Evolutionary conservation across 805 yeast species (phyloP), one percentile per base, ranked within the genome.

Genomic region (Cyberlindnera samutprakarnensis): DNA sequence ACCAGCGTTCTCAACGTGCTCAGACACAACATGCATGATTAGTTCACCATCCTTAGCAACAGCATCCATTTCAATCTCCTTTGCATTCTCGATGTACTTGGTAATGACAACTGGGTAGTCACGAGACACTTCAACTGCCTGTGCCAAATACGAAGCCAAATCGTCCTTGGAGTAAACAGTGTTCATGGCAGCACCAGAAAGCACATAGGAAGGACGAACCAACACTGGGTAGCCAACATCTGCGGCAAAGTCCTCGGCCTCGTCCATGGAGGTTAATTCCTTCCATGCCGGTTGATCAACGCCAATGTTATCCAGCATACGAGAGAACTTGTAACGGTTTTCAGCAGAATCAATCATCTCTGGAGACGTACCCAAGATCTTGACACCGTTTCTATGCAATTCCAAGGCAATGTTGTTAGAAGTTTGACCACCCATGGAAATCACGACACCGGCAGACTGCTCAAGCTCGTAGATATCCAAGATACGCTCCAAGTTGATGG

Each of bases 261-360:
- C 97, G 24, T 70, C 85, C 37, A 86, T 70, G 16, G 95, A 84
- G 23, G 97, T 87, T 50, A 90, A 73, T 62, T 90, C 98, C 61
- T 88, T 90, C 98, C 98, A 90, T 23, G 96, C 95, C 27, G 98
- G 98, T 65, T 90, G 98, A 64, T 90, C 98, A 43, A 90, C 96
- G 35, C 94, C 95, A 53, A 90, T 90, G 46, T 75, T 75, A 62
- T 90, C 98, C 64, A 90, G 72, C 94, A 90, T 87, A 64, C 96
- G 84, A 27, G 96, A 86, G 68, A 90, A 90, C 67, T 92, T 90
- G 73, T 86, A 88, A 66, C 98, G 77, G 66, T 90, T 88, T 70
- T 90, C 98, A 43, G 98, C 98, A 40, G 94, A 77, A 56, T 90
- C 98, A 59, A 90, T 92, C 95, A 86, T 87, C 60, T 85, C 95